Base-by-base conservation (phyloP, 2,329 filamentous ascomycete genomes). In the Aspergillus aculeatinus region DNA sequence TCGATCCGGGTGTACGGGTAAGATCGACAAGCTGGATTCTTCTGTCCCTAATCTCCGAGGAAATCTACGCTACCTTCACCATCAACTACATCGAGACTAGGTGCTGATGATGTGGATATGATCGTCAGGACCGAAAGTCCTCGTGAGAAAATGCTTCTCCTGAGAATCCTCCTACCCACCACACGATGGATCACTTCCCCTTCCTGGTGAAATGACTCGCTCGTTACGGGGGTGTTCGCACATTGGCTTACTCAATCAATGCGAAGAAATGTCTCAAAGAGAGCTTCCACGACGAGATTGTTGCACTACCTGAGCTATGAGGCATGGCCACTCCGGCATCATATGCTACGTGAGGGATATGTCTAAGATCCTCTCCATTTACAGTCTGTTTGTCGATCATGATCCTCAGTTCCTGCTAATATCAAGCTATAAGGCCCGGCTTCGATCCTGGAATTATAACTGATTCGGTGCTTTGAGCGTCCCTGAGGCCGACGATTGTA, bases 361-460 rank as follows among this genome's bases (percentile, higher is more conserved):
- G 14, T 35, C 14, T 16, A 35, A 16, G 33, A 16, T 35, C 5
- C 12, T 35, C 23, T 55, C 19, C 5, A 19, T 44, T 21, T 14
- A 16, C 11, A 50, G 42, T 48, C 53, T 53, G 56, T 25, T 51
- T 59, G 62, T 60, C 57, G 64, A 66, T 66, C 64, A 52, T 25
- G 59, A 60, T 58, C 52, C 62, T 60, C 60, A 59, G 53, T 35
- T 49, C 42, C 48, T 44, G 39, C 39, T 44, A 19, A 44, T 48
- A 47, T 53, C 62, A 60, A 61, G 62, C 62, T 66, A 65, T 63
- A 55, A 55, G 48, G 42, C 55, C 51, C 60, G 62, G 62, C 55
- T 54, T 53, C 55, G 60, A 31, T 57, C 60, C 64, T 60, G 60
- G 60, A 50, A 60, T 53, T 63, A 63, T 63, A 61, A 59, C 33